Base-by-base conservation (phyloP, 2,329 filamentous ascomycete genomes). In the Cordyceps cicadae region DNA sequence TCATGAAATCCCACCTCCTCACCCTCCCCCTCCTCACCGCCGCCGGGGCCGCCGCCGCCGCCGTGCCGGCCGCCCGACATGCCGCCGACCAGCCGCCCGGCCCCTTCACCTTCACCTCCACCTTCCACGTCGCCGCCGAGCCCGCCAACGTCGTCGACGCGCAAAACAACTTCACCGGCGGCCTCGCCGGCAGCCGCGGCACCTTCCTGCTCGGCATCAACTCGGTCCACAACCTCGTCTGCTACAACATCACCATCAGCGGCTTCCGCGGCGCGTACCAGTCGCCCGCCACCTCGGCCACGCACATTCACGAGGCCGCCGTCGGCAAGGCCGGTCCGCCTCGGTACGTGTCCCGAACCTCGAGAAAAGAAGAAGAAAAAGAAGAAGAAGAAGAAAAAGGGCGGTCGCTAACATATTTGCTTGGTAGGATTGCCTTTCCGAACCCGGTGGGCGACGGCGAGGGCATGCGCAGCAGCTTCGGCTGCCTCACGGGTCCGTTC, bases 181-280 rank as follows among this genome's bases (percentile, higher is more conserved):
- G 79, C 7, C 70, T 79, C 14, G 66, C 70, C 45, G 77, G 77
- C 39, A 75, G 77, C 45, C 69, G 70, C 41, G 81, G 80, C 21
- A 70, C 76, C 62, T 84, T 78, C 75, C 76, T 78, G 66, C 80
- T 77, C 65, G 80, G 79, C 63, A 76, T 84, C 70, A 82, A 83
- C 72, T 71, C 75, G 32, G 65, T 72, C 24, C 70, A 75, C 37
- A 70, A 77, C 58, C 65, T 73, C 57, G 77, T 77, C 63, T 77
- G 75, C 72, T 77, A 75, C 69, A 78, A 82, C 71, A 82, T 83
- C 69, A 79, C 74, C 43, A 71, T 83, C 51, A 68, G 72, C 49
- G 74, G 73, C 62, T 79, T 83, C 67, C 72, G 71, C 24, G 81
- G 81, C 58, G 70, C 77, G 2, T 84, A 81, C 67, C 67, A 75